These are phyloP conservation scores for Coniella lustricola DNA, from an alignment of 2,329 filamentous ascomycete genomes.

Conservation along the genomic window DNA sequence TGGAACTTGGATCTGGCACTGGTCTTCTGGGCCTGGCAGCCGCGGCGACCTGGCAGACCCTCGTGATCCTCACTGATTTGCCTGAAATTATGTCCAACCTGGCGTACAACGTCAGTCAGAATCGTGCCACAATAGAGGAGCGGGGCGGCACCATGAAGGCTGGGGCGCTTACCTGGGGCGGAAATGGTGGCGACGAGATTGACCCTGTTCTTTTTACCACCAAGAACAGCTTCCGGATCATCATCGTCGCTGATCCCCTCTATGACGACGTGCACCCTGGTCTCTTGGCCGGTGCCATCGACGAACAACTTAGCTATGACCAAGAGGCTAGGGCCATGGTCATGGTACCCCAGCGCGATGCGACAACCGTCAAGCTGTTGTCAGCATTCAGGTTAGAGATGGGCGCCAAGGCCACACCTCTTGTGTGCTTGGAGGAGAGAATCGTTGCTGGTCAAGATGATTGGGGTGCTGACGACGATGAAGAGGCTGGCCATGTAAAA, in stretches of 20 bases:
- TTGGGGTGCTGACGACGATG: conserved; percentile 54
- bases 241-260: conserved; percentile 79
- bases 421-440: conserved; percentile 52
- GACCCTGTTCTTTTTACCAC: conserved; percentile 38
- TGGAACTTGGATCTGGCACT: conserved; percentile 87
- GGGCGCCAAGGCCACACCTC: conserved; percentile 36
- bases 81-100: conserved; percentile 80
- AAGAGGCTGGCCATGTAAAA: conserved; percentile 34
- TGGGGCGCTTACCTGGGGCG: conserved; percentile 70
- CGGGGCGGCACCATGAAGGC: conserved; percentile 52
- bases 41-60: conserved; percentile 59
- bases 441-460: conserved; percentile 64
- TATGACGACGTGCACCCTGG: conserved; percentile 79
- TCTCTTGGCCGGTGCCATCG: conserved; percentile 65
- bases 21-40: conserved; percentile 85
- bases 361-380: conserved; percentile 56
- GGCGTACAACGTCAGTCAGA: conserved; percentile 61
- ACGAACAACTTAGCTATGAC: conserved; percentile 54
- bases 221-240: conserved; percentile 52
- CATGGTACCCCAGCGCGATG: conserved; percentile 74
- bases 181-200: conserved; percentile 37
- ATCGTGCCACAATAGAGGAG: conserved; percentile 47
- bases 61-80: conserved; percentile 74
- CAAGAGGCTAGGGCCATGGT: conserved; percentile 60
- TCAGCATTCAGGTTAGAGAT: conserved; percentile 57